A percentile compares a stretch with the other conserved stretches of the same genome.
phyloP scores from a whole-genome alignment of 768 basidiomycete species.

The Xerocomellus chrysenteron region DNA sequence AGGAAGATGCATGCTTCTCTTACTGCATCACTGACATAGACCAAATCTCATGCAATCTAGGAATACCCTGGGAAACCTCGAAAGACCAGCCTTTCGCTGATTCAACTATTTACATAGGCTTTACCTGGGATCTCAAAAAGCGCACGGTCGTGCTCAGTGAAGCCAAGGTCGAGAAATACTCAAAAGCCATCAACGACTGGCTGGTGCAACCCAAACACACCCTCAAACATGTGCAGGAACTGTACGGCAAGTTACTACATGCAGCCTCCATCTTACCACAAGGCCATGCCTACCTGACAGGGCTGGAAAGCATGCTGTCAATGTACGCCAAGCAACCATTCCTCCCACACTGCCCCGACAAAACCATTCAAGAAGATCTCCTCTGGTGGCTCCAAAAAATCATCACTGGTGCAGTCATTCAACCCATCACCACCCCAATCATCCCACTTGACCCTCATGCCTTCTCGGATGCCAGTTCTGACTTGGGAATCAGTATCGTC shows the following conservation, averaged over 20 bases:
- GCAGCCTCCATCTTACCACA: slow-evolving; percentile 29
- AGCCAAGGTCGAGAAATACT: too few species aligned
- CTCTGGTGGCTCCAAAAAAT: neutral
- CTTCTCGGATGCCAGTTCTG: too few species aligned
- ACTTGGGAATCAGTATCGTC: too few species aligned
- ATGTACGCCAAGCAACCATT: slow-evolving; percentile 25
- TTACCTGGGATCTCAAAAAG: neutral
- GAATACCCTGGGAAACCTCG: too few species aligned
- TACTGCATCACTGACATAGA: too few species aligned
- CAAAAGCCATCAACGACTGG: neutral
- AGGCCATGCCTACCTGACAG: slow-evolving; percentile 38
- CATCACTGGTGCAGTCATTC: too few species aligned
- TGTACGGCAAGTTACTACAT: slow-evolving; percentile 11
- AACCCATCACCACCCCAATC: too few species aligned
- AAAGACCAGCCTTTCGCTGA: neutral
- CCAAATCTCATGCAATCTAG: too few species aligned
- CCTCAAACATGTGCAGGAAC: neutral
- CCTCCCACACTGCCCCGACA: slow-evolving; percentile 16
- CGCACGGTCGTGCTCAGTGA: too few species aligned
- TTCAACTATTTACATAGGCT: neutral
- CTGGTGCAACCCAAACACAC: neutral
- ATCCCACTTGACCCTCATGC: too few species aligned
- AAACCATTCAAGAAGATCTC: neutral
- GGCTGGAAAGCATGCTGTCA: neutral
- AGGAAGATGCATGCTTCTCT: too few species aligned